phyloP scores from a whole-genome alignment of 139 green algal genomes.

The Gonium pectorale region DNA sequence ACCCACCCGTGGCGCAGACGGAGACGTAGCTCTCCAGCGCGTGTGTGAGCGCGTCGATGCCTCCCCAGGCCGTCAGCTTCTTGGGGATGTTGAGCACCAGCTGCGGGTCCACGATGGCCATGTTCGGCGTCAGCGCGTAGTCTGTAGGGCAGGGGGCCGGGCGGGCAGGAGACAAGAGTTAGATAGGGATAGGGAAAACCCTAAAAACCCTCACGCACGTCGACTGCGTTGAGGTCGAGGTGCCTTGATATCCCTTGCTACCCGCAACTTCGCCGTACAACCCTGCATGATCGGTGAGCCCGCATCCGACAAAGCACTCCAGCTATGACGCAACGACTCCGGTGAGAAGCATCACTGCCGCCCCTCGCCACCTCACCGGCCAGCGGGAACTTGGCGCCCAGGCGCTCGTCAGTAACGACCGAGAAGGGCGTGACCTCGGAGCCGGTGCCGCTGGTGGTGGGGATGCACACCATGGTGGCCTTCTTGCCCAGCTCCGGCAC shows the following conservation, averaged over 20 bases:
- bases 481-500: conserved; percentile 64
- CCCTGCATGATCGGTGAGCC: too few species aligned
- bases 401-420: conserved; percentile 74
- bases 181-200: too few species aligned
- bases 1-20: conserved; percentile 63
- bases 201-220: too few species aligned
- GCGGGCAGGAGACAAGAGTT: too few species aligned
- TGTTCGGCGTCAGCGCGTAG: conserved; percentile 70
- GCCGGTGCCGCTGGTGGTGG: conserved; percentile 78
- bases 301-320: too few species aligned
- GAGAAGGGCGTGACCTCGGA: conserved; percentile 80
- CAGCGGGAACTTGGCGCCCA: conserved; percentile 73
- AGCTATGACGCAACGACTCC: too few species aligned
- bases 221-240: too few species aligned
- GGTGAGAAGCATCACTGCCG: too few species aligned
- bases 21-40: conserved; percentile 80
- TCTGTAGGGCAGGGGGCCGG: conserved; percentile 43
- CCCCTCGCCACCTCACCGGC: conserved; percentile 44
- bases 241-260: too few species aligned
- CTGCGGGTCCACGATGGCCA: conserved; percentile 65
- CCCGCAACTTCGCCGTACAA: too few species aligned
- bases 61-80: conserved; percentile 73
- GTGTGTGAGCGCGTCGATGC: conserved; percentile 76
- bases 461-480: conserved; percentile 68
- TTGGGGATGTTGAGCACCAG: conserved; percentile 73